Evolutionary conservation across 208 protist species (phyloP).

Genomic region (Angomonas deanei): DNA sequence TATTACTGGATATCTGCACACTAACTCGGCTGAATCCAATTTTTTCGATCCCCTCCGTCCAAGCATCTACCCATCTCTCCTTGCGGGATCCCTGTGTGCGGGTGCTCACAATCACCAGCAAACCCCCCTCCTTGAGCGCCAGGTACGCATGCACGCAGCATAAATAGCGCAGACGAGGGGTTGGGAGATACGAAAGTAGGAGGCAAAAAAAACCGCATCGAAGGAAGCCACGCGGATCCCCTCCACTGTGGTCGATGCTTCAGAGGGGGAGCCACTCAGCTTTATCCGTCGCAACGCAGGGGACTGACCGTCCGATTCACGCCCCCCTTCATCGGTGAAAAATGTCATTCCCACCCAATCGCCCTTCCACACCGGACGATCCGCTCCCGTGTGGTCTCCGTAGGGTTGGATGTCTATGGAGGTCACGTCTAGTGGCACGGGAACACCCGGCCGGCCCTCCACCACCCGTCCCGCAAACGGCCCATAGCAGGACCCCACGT

Average conservation of each 20-base stretch:
- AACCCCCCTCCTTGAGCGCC: conserved; percentile 55
- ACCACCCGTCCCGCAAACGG: conserved; percentile 44
- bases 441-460: conserved; percentile 13
- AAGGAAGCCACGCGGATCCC: conserved; percentile 27
- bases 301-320: background rate
- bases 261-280: background rate
- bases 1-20: conserved; percentile 47
- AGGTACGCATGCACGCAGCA: conserved; percentile 74
- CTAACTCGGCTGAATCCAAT: conserved; percentile 74
- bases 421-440: conserved; percentile 51
- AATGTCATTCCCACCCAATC: conserved; percentile 71
- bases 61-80: conserved; percentile 57
- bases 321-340: conserved; percentile 2
- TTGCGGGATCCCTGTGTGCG: conserved; percentile 70
- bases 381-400: background rate
- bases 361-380: conserved; percentile 20
- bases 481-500: conserved; percentile 84
- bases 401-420: conserved; percentile 65
- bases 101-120: conserved; percentile 81
- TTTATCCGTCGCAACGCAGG: background rate
- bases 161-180: conserved; percentile 59
- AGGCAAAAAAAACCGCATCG: conserved; percentile 83
- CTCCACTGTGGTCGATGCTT: background rate
- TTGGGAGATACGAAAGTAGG: conserved; percentile 82
- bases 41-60: conserved; percentile 40